Evolutionary conservation across 169 alveolate species (phyloP).

Genomic region (Babesia sp.): DNA sequence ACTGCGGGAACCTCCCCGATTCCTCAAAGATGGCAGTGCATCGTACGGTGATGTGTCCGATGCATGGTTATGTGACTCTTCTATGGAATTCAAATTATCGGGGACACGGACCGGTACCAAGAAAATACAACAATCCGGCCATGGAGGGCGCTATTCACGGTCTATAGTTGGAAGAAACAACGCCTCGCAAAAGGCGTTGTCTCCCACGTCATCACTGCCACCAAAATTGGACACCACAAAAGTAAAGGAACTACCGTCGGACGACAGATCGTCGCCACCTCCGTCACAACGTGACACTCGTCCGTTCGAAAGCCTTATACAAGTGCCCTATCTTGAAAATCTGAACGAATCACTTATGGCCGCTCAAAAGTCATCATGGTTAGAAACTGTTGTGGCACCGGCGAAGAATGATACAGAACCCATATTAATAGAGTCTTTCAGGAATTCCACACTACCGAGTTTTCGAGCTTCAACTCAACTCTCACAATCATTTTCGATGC

Average conservation of each 20-base stretch:
- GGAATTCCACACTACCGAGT: constrained; percentile 16
- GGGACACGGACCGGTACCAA: background rate
- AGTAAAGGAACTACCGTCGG: background rate
- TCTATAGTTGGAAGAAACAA: background rate
- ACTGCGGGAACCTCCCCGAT: background rate
- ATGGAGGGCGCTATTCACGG: background rate
- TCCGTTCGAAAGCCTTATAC: constrained; percentile 3
- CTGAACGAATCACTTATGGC: background rate
- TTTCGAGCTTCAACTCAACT: constrained; percentile 7
- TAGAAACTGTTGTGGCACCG: background rate
- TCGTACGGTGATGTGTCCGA: constrained; percentile 14
- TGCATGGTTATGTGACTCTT: background rate
- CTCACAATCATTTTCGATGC: constrained; percentile 66
- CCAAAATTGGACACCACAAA: background rate
- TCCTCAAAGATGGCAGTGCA: background rate
- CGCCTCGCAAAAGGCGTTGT: background rate
- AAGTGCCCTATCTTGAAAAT: constrained; percentile 20
- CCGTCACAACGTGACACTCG: background rate
- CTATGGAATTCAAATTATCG: background rate
- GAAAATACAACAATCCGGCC: background rate
- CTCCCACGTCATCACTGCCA: constrained; percentile 13
- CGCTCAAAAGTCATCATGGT: background rate
- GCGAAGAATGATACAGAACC: background rate
- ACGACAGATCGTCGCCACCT: background rate
- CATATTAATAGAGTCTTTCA: constrained; percentile 38